phyloP scores from a whole-genome alignment of 2,329 filamentous ascomycete genomes.

The Pseudogymnoascus sp. region DNA sequence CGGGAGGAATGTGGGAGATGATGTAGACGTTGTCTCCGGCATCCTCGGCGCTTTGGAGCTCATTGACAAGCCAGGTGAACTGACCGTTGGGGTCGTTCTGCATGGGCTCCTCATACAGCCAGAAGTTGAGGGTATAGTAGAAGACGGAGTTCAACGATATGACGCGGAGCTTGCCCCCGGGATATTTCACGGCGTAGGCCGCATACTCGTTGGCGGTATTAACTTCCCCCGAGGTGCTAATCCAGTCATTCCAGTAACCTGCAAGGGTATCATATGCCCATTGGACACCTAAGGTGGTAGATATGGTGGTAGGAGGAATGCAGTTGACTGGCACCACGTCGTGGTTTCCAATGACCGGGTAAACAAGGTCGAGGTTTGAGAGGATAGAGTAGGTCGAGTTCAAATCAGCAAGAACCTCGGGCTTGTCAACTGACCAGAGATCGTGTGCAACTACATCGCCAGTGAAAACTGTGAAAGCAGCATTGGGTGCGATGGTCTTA shows the following conservation, averaged over 20 bases:
- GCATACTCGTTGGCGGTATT: slow-evolving; percentile 25
- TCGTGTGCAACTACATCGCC: slow-evolving; percentile 27
- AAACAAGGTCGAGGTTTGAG: slow-evolving; percentile 27
- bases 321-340: slow-evolving; percentile 30
- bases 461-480: slow-evolving; percentile 29
- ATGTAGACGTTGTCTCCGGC: slow-evolving; percentile 32
- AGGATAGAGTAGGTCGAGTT: slow-evolving; percentile 30
- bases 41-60: slow-evolving; percentile 31
- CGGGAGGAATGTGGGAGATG: slow-evolving; percentile 28
- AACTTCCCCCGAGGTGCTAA: slow-evolving; percentile 23
- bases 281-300: slow-evolving; percentile 25
- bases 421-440: slow-evolving; percentile 12
- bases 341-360: slow-evolving; percentile 33
- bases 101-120: slow-evolving; percentile 31
- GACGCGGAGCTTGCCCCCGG: slow-evolving; percentile 28
- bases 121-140: slow-evolving; percentile 35
- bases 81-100: slow-evolving; percentile 29
- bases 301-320: slow-evolving; percentile 26
- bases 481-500: slow-evolving; percentile 24
- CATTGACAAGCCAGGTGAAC: slow-evolving; percentile 31
- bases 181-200: slow-evolving; percentile 29
- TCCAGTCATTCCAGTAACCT: slow-evolving; percentile 28
- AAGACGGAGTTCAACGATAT: slow-evolving; percentile 36
- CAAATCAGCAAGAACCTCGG: slow-evolving; percentile 28
- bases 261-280: slow-evolving; percentile 33